Evolutionary conservation across 2,329 filamentous ascomycete genomes (phyloP), one percentile per base, ranked within the genome.

Genomic region (Metarhizium brunneum): DNA sequence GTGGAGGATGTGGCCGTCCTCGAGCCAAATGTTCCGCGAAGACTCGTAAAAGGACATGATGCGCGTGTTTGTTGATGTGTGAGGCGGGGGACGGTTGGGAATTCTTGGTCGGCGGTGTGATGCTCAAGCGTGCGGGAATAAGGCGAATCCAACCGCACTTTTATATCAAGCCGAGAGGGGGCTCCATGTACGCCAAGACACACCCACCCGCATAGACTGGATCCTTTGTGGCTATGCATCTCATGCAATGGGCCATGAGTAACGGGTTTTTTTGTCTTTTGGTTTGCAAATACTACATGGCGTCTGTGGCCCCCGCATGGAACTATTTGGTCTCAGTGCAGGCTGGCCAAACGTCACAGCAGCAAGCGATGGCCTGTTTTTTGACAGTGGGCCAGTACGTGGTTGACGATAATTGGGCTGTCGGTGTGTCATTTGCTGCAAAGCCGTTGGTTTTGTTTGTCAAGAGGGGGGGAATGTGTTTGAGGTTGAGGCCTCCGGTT

Each of bases 21-120:
- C 50, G 30, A 61, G 58, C 25, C 52, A 50, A 4, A 53, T 6
- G 30, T 54, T 40, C 3, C 30, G 2, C 18, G 59, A 56, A 13
- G 58, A 50, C 4, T 36, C 32, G 3, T 43, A 3, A 14, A 61
- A 61, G 6, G 55, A 59, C 57, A 60, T 60, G n/a, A 4, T 50
- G 47, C 42, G 36, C 3, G 13, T 47, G 38, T 4, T 13, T 40
- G 11, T n/a, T 40, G 11, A 5, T 40, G 38, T 40, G 11, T 40
- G 5, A 25, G 4, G 25, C 25, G 4, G 25, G 25, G 25, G 25
- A 25, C 25, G 25, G 35, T 36, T 36, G 35, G 35, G 13, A 36
- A 13, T 25, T 35, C 38, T 16, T 5, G 14, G 14, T 7, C 11
- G 14, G 11, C 38, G 11, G 8, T 13, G 35, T 40, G 38, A 40